Evolutionary conservation across 352 stramenopile species (phyloP).

Genomic region (Phytopythium aichiense): DNA sequence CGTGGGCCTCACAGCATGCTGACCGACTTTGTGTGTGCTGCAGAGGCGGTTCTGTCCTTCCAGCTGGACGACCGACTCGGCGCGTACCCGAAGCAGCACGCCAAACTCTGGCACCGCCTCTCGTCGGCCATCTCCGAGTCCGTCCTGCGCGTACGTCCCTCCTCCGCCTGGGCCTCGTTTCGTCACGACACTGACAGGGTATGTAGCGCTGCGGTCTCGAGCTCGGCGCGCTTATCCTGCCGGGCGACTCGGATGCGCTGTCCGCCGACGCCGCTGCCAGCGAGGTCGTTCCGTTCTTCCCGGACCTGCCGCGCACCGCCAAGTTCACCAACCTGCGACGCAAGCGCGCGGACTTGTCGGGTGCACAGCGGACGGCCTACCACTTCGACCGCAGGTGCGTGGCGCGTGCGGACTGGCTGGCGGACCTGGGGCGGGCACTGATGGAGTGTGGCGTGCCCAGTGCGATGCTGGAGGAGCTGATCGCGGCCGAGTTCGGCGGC

Average conservation of each 20-base stretch:
- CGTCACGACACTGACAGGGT: background rate
- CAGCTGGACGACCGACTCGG: conserved; percentile 78
- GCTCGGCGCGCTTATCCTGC: conserved; percentile 59
- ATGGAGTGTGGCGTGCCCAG: conserved; percentile 12
- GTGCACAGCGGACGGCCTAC: conserved; percentile 61
- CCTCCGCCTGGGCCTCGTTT: background rate
- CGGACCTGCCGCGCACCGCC: conserved; percentile 67
- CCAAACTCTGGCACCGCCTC: conserved; percentile 64
- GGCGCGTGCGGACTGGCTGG: background rate
- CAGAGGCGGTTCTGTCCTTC: conserved; percentile 66
- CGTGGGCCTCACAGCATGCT: background rate
- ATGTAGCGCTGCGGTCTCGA: conserved; percentile 60
- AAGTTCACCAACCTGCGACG: conserved; percentile 61
- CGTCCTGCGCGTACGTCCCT: conserved; percentile 47
- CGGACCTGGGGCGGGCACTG: background rate
- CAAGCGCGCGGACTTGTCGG: conserved; percentile 28
- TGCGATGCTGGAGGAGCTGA: conserved; percentile 45
- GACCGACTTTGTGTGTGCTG: background rate
- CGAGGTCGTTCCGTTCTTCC: conserved; percentile 60
- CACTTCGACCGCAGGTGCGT: conserved; percentile 74
- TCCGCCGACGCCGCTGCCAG: conserved; percentile 14
- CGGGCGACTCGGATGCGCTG: conserved; percentile 55
- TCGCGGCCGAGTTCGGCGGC: conserved; percentile 26
- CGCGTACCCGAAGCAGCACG: conserved; percentile 75
- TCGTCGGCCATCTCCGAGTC: conserved; percentile 60